A percentile compares a stretch with the other conserved stretches of the same genome.
phyloP scores from a whole-genome alignment of 1,284 basidiomycete species.

The Ustilago hordei region DNA sequence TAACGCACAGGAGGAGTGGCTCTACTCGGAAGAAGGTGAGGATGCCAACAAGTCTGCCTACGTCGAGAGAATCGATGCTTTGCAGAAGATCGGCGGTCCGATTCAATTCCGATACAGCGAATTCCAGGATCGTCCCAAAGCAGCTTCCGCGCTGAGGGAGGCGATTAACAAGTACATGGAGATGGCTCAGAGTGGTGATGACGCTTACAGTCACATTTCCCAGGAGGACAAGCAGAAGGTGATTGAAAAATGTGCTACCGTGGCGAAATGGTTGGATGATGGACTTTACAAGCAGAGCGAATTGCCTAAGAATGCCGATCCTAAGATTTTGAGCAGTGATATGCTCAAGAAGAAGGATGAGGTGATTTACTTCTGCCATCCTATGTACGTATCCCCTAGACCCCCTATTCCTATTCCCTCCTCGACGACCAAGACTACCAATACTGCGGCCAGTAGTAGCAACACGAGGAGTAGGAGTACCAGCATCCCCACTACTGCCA shows the following conservation, averaged over 20 bases:
- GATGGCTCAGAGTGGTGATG: slow-evolving; percentile 64
- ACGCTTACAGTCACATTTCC: slow-evolving; percentile 65
- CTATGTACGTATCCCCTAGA: slow-evolving; percentile 51
- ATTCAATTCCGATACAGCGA: slow-evolving; percentile 63
- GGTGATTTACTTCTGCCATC: slow-evolving; percentile 62
- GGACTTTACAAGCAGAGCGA: slow-evolving; percentile 67
- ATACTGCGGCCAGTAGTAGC: slow-evolving; percentile 6
- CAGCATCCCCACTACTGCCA: neutral
- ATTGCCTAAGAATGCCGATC: slow-evolving; percentile 68
- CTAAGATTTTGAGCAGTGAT: slow-evolving; percentile 64
- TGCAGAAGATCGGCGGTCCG: slow-evolving; percentile 66
- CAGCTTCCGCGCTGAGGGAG: slow-evolving; percentile 65
- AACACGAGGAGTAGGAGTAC: neutral
- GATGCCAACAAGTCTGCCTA: slow-evolving; percentile 68
- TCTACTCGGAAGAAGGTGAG: slow-evolving; percentile 69
- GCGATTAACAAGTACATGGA: slow-evolving; percentile 67
- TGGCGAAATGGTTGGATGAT: slow-evolving; percentile 67
- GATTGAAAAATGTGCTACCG: slow-evolving; percentile 67
- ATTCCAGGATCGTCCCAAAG: slow-evolving; percentile 66
- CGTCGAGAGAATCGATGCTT: slow-evolving; percentile 60
- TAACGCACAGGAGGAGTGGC: slow-evolving; percentile 67
- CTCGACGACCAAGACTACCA: slow-evolving; percentile 3
- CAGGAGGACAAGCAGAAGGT: slow-evolving; percentile 69
- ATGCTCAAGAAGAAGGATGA: slow-evolving; percentile 68
- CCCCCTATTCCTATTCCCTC: neutral